Percentiles rank a stretch among this genome's conserved stretches.
phyloP scores from a whole-genome alignment of 2,329 filamentous ascomycete species.

The Blastomyces gilchristii region DNA sequence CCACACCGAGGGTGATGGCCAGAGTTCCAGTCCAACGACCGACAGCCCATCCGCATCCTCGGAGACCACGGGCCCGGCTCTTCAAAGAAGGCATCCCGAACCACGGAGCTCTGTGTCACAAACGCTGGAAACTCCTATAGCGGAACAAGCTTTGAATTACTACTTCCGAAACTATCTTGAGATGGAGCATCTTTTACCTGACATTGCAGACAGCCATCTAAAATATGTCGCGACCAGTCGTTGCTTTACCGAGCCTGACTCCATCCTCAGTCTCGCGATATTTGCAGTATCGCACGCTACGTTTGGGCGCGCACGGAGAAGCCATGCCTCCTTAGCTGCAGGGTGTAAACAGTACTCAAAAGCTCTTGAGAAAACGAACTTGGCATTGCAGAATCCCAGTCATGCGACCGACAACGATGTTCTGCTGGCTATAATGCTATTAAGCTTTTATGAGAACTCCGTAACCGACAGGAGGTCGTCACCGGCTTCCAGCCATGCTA shows the following conservation, averaged over 20 bases:
- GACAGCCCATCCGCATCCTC: background rate
- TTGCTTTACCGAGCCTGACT: background rate
- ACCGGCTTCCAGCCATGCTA: background rate
- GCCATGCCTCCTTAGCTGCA: background rate
- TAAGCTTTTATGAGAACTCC: conserved; percentile 5
- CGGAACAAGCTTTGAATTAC: background rate
- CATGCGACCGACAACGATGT: background rate
- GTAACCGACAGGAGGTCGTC: background rate
- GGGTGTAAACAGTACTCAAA: background rate
- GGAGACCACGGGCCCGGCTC: background rate
- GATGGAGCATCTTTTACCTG: background rate
- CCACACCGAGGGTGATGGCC: too few relatives aligned
- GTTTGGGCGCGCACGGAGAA: background rate
- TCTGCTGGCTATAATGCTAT: conserved; percentile 1
- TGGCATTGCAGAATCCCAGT: background rate
- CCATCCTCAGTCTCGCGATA: conserved; percentile 2
- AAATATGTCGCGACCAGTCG: background rate
- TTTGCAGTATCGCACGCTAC: conserved; percentile 2
- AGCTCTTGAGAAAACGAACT: conserved; percentile 3
- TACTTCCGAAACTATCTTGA: conserved; percentile 3
- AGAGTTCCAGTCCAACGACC: background rate
- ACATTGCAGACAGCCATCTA: conserved; percentile 2
- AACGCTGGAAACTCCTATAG: background rate
- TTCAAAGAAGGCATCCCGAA: background rate
- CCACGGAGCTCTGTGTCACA: background rate